Conservation (phyloP, 768 basidiomycete genomes). For the Suillus sp. region DNA sequence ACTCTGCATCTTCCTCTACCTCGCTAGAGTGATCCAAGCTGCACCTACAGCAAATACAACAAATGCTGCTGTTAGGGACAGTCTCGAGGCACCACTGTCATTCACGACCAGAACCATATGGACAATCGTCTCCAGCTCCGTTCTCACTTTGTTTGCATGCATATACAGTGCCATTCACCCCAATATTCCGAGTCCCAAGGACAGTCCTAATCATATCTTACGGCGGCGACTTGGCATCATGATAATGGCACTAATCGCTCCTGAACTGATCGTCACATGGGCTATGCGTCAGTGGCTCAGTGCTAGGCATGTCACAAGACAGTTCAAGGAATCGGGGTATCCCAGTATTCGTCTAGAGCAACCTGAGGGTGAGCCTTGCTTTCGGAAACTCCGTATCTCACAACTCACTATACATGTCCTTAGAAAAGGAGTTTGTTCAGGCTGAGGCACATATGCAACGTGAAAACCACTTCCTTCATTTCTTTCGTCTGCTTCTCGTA, state of each 20-base stretch:
- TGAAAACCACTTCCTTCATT: neutral
- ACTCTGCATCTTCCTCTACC: constrained; percentile 16
- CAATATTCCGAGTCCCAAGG: constrained; percentile 21
- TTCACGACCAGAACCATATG: constrained; percentile 21
- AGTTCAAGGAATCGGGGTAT: neutral
- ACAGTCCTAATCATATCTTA: neutral
- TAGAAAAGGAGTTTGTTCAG: neutral
- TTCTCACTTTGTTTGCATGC: constrained; percentile 28
- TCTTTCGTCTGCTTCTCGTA: neutral
- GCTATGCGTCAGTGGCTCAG: constrained; percentile 23
- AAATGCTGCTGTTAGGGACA: neutral
- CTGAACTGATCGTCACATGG: constrained; percentile 3
- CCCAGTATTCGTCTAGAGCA: too few relatives aligned
- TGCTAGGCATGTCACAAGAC: neutral
- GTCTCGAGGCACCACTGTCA: neutral
- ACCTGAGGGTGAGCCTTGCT: neutral
- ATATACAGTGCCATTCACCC: constrained; percentile 31
- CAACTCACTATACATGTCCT: neutral
- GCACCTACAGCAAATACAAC: neutral
- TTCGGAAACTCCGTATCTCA: neutral
- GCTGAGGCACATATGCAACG: neutral
- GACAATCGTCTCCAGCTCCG: constrained; percentile 17
- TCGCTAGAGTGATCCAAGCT: neutral
- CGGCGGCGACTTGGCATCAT: neutral
- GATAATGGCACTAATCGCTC: neutral